A percentile compares a stretch with the other conserved stretches of the same genome.
Evolutionary conservation across 2,329 filamentous ascomycete genomes (phyloP).

Genomic region (Aureobasidium sp.): DNA sequence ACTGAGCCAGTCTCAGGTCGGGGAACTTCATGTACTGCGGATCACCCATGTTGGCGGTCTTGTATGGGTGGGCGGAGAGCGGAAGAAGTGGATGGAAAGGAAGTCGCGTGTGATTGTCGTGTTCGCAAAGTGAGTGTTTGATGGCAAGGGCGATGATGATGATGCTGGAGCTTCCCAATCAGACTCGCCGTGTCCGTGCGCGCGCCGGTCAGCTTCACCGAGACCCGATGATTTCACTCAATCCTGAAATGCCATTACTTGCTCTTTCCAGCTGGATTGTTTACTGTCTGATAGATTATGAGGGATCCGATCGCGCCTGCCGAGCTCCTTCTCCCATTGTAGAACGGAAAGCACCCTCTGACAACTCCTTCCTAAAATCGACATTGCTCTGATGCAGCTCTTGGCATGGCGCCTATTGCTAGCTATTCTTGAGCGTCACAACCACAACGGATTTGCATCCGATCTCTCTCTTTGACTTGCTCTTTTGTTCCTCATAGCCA

Average conservation of each 20-base stretch:
- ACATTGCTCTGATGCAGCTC: not conserved
- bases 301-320: not conserved
- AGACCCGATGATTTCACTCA: not conserved
- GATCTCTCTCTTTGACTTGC: not conserved
- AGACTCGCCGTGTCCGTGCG: not conserved
- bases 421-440: not conserved
- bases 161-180: slow-evolving; percentile 2
- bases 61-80: not conserved
- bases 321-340: not conserved
- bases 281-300: not conserved
- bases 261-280: not conserved
- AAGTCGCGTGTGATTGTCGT: not conserved
- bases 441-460: not conserved
- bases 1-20: slow-evolving; percentile 71
- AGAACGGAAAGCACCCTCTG: no score
- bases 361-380: not conserved
- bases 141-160: slow-evolving; percentile 6
- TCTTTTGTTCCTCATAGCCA: not conserved
- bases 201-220: not conserved
- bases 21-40: slow-evolving; percentile 82
- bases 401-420: not conserved
- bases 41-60: slow-evolving; percentile 53
- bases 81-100: not conserved
- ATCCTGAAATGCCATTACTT: not conserved
- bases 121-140: not conserved